A percentile compares a stretch with the other conserved stretches of the same genome.
These are phyloP conservation scores for Daldinia grandis DNA, from an alignment of 495 filamentous ascomycete genomes.

Conservation along the genomic window DNA sequence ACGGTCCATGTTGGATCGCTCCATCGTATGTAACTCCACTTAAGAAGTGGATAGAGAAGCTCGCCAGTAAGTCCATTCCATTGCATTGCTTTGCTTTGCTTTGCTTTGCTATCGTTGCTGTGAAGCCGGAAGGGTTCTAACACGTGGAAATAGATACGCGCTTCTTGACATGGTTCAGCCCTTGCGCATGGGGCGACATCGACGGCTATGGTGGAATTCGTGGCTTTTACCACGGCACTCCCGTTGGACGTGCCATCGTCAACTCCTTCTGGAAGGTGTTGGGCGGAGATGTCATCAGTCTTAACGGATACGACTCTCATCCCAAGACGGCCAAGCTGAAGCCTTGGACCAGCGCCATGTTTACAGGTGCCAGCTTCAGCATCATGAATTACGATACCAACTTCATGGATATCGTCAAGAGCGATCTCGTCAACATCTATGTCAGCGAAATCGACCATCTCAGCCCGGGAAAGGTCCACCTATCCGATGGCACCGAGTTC, in stretches of 20 bases:
- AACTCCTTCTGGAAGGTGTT: conserved; percentile 71
- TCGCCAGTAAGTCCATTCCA: conserved; percentile 67
- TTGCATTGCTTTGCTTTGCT: too few relatives aligned
- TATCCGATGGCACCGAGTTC: conserved; percentile 64
- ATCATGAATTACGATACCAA: conserved; percentile 74
- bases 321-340: conserved; percentile 66
- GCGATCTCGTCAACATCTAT: conserved; percentile 66
- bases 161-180: conserved; percentile 47
- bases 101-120: background rate
- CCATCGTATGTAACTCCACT: conserved; percentile 55
- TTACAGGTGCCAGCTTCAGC: conserved; percentile 63
- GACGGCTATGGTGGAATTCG: conserved; percentile 50
- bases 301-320: conserved; percentile 64
- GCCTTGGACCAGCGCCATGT: conserved; percentile 68
- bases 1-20: conserved; percentile 74
- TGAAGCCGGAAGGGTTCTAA: conserved; percentile 14
- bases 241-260: conserved; percentile 69
- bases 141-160: conserved; percentile 35
- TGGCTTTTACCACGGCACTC: conserved; percentile 68
- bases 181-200: conserved; percentile 48
- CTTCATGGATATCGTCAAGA: conserved; percentile 66
- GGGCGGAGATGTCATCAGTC: conserved; percentile 60
- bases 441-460: conserved; percentile 69
- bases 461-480: conserved; percentile 58
- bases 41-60: conserved; percentile 60